Evolutionary conservation across 208 protist genomes (phyloP).

Genomic region (Herpetomonas samuelpessoai): DNA sequence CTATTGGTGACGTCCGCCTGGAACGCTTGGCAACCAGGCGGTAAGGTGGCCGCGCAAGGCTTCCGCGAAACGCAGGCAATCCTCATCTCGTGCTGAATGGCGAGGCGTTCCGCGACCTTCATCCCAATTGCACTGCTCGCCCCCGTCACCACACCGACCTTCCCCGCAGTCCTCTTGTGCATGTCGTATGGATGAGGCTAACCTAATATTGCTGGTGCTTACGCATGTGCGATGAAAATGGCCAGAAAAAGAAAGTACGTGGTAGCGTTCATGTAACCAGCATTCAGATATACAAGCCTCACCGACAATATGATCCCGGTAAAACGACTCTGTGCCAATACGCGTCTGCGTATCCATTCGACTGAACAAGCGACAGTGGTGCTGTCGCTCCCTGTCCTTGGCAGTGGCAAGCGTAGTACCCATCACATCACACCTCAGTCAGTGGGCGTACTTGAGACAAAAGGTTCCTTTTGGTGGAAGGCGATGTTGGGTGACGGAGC

Average conservation of each 20-base stretch:
- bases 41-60: slow-evolving; percentile 25
- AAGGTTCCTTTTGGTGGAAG: too few species aligned
- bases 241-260: neutral
- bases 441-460: too few species aligned
- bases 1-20: slow-evolving; percentile 41
- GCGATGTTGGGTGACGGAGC: too few species aligned
- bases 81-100: slow-evolving; percentile 42
- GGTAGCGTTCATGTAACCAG: neutral
- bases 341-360: too few species aligned
- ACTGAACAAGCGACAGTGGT: too few species aligned
- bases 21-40: slow-evolving; percentile 36
- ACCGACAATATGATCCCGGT: too few species aligned
- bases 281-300: neutral
- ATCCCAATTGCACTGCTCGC: slow-evolving; percentile 67
- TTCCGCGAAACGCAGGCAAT: slow-evolving; percentile 67
- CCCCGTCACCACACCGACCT: slow-evolving; percentile 69
- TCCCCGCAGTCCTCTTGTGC: slow-evolving; percentile 58
- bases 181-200: too few species aligned
- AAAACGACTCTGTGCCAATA: too few species aligned
- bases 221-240: neutral
- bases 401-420: too few species aligned
- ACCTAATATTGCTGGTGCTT: neutral
- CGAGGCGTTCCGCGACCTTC: slow-evolving; percentile 41
- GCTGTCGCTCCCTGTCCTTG: too few species aligned
- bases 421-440: too few species aligned